Evolutionary conservation across 1,284 basidiomycete species (phyloP).

Genomic region (Anthracocystis setariae): DNA sequence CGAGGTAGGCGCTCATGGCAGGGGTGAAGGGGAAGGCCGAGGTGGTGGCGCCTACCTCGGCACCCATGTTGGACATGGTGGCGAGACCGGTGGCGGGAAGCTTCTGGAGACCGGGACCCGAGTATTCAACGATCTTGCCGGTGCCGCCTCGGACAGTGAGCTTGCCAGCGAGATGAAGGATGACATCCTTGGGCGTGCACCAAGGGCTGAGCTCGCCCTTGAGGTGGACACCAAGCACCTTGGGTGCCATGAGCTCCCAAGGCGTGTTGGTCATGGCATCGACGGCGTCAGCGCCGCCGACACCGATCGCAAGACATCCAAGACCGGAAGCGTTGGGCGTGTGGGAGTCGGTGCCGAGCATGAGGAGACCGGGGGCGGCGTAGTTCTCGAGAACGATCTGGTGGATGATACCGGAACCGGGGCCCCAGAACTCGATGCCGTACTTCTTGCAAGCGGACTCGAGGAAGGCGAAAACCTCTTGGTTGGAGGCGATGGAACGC

Average conservation of each 20-base stretch:
- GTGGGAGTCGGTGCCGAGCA: constrained; percentile 84
- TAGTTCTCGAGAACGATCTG: constrained; percentile 98
- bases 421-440: constrained; percentile 86
- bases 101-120: constrained; percentile 87
- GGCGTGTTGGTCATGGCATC: constrained; percentile 98
- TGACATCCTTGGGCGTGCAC: constrained; percentile 96
- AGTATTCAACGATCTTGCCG: constrained; percentile 95
- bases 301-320: constrained; percentile 97
- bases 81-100: constrained; percentile 96
- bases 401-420: constrained; percentile 86
- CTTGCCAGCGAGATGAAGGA: constrained; percentile 91
- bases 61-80: constrained; percentile 98
- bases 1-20: constrained; percentile 85
- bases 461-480: constrained; percentile 98
- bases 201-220: constrained; percentile 88
- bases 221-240: constrained; percentile 82
- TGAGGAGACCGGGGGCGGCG: constrained; percentile 77
- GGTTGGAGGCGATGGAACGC: constrained; percentile 85
- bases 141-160: constrained; percentile 97
- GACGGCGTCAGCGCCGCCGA: constrained; percentile 98
- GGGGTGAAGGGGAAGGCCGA: constrained; percentile 95
- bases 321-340: constrained; percentile 98
- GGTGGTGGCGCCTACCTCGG: constrained; percentile 97
- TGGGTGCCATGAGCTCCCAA: constrained; percentile 96
- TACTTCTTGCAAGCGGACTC: constrained; percentile 95